A percentile compares a stretch with the other conserved stretches of the same genome.
Conservation (phyloP, 1,284 basidiomycete genomes). For the Ganoderma multipileum region DNA sequence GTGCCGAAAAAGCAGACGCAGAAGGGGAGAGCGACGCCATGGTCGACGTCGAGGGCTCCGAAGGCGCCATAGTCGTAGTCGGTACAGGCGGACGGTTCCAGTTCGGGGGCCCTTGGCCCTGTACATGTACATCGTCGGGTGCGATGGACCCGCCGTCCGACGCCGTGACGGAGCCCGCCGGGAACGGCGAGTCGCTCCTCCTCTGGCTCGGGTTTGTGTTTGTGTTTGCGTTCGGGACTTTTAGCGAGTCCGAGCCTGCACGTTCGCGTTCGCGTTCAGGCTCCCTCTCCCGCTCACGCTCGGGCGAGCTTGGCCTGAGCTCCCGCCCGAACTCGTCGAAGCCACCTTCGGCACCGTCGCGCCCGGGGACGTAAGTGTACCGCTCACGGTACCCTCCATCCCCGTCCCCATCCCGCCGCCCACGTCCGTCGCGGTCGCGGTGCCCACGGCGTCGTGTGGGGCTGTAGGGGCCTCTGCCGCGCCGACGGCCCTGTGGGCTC, state of each 20-base stretch:
- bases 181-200: constrained; percentile 28
- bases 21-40: constrained; percentile 19
- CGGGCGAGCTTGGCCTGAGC: constrained; percentile 56
- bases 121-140: constrained; percentile 16
- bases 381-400: not conserved
- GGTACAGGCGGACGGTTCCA: not conserved
- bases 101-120: not conserved
- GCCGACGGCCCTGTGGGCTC: constrained; percentile 59
- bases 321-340: constrained; percentile 85
- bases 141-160: constrained; percentile 23
- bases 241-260: not conserved
- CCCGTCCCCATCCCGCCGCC: not conserved
- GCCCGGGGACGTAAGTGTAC: constrained; percentile 3
- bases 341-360: constrained; percentile 8
- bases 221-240: not conserved
- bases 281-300: not conserved
- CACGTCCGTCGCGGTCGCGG: not conserved
- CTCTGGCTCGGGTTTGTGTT: not conserved
- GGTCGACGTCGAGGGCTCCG: constrained; percentile 3
- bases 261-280: too few relatives aligned
- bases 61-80: too few relatives aligned
- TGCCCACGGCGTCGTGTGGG: constrained; percentile 31
- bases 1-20: not conserved
- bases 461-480: constrained; percentile 53
- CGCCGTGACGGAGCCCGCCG: constrained; percentile 20